Evolutionary conservation across 73 alveolate species (phyloP).

Genomic region (Paramecium sexaurelia): DNA sequence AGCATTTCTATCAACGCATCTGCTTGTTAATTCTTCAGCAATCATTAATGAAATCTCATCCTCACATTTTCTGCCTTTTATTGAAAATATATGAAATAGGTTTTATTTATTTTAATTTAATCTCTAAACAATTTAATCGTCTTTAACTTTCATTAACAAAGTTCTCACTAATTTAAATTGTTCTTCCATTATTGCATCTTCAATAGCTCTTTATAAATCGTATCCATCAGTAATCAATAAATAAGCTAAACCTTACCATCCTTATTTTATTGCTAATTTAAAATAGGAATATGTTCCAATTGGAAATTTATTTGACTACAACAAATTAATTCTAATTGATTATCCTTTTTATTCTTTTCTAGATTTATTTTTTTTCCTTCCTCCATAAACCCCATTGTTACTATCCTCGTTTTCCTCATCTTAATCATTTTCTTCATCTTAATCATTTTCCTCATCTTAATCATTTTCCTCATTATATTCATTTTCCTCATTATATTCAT

Average conservation of each 20-base stretch:
- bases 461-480: too few species aligned
- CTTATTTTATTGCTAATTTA: slow-evolving; percentile 74
- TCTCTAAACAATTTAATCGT: slow-evolving; percentile 59
- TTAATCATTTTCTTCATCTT: too few species aligned
- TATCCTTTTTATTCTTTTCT: not conserved
- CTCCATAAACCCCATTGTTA: slow-evolving; percentile 10
- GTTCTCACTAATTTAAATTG: slow-evolving; percentile 76
- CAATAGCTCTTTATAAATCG: slow-evolving; percentile 73
- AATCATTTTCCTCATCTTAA: too few species aligned
- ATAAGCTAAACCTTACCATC: slow-evolving; percentile 80
- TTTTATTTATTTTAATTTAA: slow-evolving; percentile 71
- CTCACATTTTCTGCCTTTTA: slow-evolving; percentile 51
- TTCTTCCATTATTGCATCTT: slow-evolving; percentile 80
- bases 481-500: too few species aligned
- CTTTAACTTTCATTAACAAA: slow-evolving; percentile 70
- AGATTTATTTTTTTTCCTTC: not conserved
- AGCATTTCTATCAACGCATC: slow-evolving; percentile 72
- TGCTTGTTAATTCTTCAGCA: slow-evolving; percentile 14
- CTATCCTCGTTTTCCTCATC: not conserved
- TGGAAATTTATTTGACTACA: not conserved
- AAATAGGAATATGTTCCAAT: slow-evolving; percentile 57
- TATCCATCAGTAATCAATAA: slow-evolving; percentile 72
- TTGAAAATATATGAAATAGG: slow-evolving; percentile 76
- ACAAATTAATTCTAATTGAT: not conserved
- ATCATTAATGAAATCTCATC: not conserved